Evolutionary conservation across 345 rosid genomes (phyloP).

Genomic region (Stellera chamaejasme): DNA sequence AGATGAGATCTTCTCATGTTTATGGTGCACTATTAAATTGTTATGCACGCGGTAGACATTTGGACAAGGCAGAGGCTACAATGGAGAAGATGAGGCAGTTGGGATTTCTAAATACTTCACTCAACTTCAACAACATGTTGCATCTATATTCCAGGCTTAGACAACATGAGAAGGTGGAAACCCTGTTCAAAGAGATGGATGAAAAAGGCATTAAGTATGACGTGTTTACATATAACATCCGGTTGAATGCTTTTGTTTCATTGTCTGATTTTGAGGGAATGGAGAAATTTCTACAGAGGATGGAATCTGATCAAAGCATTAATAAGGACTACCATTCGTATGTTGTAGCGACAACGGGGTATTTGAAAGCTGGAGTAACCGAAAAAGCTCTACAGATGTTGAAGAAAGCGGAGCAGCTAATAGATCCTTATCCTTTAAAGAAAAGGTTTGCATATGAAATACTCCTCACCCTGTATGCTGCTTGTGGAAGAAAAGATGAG

Average conservation of each 20-base stretch:
- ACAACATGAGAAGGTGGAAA: constrained; percentile 31
- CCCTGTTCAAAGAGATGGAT: constrained; percentile 47
- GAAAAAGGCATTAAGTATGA: constrained; percentile 27
- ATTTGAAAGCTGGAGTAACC: constrained; percentile 34
- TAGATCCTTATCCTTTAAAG: background rate
- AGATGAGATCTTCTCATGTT: constrained; percentile 22
- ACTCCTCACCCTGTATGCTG: constrained; percentile 39
- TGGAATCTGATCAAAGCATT: constrained; percentile 31
- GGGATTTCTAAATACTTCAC: constrained; percentile 17
- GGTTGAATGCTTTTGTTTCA: constrained; percentile 42
- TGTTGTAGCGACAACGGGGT: constrained; percentile 34
- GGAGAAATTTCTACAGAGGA: constrained; percentile 39
- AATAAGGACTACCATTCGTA: constrained; percentile 41
- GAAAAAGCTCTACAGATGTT: constrained; percentile 37
- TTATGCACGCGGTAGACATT: constrained; percentile 24
- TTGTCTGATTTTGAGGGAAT: constrained; percentile 36
- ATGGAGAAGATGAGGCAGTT: constrained; percentile 29
- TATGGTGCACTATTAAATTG: constrained; percentile 47
- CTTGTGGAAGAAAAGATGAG: constrained; percentile 36
- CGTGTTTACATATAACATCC: constrained; percentile 28
- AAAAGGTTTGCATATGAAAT: constrained; percentile 26
- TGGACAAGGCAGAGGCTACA: constrained; percentile 39
- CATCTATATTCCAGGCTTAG: constrained; percentile 34
- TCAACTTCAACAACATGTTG: constrained; percentile 50
- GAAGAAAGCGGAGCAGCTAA: constrained; percentile 33